Evolutionary conservation across 306 rosid genomes (phyloP).

Genomic region (Amphicarpaea edgeworthii): DNA sequence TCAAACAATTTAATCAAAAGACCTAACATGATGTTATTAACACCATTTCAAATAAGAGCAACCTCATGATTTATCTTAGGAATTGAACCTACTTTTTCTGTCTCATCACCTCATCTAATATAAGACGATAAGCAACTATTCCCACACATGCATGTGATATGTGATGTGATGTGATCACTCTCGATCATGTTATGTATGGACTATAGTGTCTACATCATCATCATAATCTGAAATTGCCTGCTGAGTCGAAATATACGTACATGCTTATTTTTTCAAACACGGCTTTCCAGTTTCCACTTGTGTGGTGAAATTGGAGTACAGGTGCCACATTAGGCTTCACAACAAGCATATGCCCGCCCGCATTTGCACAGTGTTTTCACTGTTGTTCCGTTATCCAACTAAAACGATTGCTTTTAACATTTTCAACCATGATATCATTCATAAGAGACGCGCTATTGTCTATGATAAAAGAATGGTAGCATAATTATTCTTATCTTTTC

Average conservation of each 20-base stretch:
- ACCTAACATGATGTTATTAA: background rate
- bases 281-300: background rate
- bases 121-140: background rate
- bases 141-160: background rate
- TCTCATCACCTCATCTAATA: background rate
- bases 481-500: background rate
- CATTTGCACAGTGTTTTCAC: background rate
- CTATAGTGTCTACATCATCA: background rate
- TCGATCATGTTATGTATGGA: too few species aligned
- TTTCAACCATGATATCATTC: constrained; percentile 9
- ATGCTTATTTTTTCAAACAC: background rate
- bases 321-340: background rate
- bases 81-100: background rate
- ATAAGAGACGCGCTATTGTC: background rate
- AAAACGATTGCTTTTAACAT: background rate
- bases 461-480: background rate
- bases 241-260: background rate
- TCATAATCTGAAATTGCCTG: background rate
- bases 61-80: background rate
- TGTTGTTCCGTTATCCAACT: background rate
- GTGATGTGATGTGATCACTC: too few species aligned
- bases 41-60: background rate
- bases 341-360: background rate
- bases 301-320: background rate
- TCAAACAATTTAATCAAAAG: background rate